Base-by-base conservation (phyloP, 352 stramenopile genomes). In the Phytophthora fragariae region DNA sequence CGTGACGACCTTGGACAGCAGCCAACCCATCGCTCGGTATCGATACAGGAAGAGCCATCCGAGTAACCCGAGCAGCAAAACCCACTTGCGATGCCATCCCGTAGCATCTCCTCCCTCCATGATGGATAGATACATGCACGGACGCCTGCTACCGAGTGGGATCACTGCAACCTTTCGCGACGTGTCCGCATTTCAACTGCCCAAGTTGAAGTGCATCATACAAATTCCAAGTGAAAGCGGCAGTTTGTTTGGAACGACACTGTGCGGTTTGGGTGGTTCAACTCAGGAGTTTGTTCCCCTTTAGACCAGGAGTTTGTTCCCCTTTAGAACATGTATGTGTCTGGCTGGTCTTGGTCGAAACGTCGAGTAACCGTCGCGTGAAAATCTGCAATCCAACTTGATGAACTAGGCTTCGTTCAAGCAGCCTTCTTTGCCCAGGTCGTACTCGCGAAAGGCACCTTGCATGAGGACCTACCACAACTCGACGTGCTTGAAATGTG, bases 81-180 rank as follows among this genome's bases (percentile, higher is more conserved):
- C 50, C 83, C 84, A 92, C 66, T 92, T 92, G 65, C 77, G 83
- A 24, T 91, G 82, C 86, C 86, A 92, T 3, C 74, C 77, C 15
- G 65, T 19, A 17, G 57, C 56, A 21, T 73, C 70, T 19, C 27
- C 39, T 24, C 21, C n/a, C 46, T 73, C 74, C 62, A 81, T 81
- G 27, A 46, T 77, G 24, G 49, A 65, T 65, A 70, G 29, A 31
- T 31, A 31, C 3, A 31, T 31, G 7, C 29, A 68, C 55, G 10
- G 24, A n/a, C 57, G 44, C 31, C 17, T 57, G 24, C 35, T 57
- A 21, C 39, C 14, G 3, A 31, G 27, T 31, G 29, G 14, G 41
- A 62, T 58, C 39, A 60, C 31, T 67, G 60, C 66, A 75, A 78
- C 71, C 71, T 72, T 72, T 75, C 71, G 56, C 31, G 61, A 12